Percentiles rank a stretch among this genome's conserved stretches.
phyloP scores from a whole-genome alignment of 2,329 filamentous ascomycete genomes.

The Diaporthe velutina region DNA sequence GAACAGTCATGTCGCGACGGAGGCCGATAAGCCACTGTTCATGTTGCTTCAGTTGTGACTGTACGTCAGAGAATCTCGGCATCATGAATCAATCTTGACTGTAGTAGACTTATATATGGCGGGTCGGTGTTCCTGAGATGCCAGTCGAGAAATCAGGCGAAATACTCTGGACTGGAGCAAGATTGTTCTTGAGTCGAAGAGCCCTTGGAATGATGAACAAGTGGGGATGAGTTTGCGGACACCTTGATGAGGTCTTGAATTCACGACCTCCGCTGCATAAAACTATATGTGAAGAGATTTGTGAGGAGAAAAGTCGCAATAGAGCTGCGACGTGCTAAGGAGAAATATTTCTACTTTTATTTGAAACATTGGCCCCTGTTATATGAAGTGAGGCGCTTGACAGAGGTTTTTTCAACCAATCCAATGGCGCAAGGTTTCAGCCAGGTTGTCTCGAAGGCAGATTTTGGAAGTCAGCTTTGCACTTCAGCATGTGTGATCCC shows the following conservation, averaged over 20 bases:
- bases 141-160: not conserved
- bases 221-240: too few species aligned
- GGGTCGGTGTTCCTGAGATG: not conserved
- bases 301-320: too few species aligned
- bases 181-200: too few species aligned
- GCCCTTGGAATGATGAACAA: too few species aligned
- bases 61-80: not conserved
- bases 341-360: too few species aligned
- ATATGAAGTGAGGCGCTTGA: too few species aligned
- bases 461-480: not conserved
- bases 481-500: not conserved
- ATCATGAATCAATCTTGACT: not conserved
- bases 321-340: too few species aligned
- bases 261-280: too few species aligned
- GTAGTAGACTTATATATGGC: fast-evolving
- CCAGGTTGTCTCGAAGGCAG: not conserved
- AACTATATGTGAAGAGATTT: too few species aligned
- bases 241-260: too few species aligned
- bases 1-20: not conserved
- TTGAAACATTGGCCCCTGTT: too few species aligned
- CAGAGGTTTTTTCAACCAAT: not conserved
- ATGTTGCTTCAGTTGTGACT: not conserved
- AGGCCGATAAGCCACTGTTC: not conserved
- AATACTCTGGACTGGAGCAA: too few species aligned
- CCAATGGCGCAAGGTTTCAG: not conserved